phyloP scores from a whole-genome alignment of 352 stramenopile species.

The Pythium utonaiense region DNA sequence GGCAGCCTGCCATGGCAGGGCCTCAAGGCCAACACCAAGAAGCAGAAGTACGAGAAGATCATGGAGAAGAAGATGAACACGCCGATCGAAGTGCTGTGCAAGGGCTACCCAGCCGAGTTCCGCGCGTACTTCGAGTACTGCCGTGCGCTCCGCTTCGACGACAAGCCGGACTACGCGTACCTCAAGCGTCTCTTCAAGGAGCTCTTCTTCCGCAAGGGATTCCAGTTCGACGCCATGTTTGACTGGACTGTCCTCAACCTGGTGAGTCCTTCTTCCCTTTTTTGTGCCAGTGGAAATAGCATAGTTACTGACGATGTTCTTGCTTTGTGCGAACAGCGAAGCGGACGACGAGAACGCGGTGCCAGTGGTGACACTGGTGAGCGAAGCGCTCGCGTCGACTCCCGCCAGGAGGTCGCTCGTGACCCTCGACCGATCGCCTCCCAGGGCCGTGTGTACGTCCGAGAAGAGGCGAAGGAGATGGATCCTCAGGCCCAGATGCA shows the following conservation, averaged over 20 bases:
- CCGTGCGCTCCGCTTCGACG: conserved; percentile 79
- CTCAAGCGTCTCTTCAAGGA: conserved; percentile 98
- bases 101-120: conserved; percentile 96
- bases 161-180: conserved; percentile 88
- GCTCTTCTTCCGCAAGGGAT: conserved; percentile 98
- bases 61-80: conserved; percentile 99
- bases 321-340: conserved; percentile 31
- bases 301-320: background rate
- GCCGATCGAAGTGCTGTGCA: conserved; percentile 90
- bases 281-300: background rate
- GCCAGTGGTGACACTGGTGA: conserved; percentile 58
- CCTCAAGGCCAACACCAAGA: conserved; percentile 94
- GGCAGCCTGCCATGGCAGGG: conserved; percentile 97
- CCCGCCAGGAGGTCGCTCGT: conserved; percentile 44
- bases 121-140: conserved; percentile 96
- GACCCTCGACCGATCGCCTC: conserved; percentile 48
- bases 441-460: conserved; percentile 59
- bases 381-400: conserved; percentile 56
- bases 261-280: conserved; percentile 23
- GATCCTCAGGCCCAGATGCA: conserved; percentile 17
- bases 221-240: conserved; percentile 99
- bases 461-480: conserved; percentile 63
- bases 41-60: conserved; percentile 98
- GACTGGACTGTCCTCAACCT: conserved; percentile 97
- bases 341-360: conserved; percentile 57